These are phyloP conservation scores for Knufia petricola DNA, from an alignment of 2,329 filamentous ascomycete species.

Conservation along the genomic window DNA sequence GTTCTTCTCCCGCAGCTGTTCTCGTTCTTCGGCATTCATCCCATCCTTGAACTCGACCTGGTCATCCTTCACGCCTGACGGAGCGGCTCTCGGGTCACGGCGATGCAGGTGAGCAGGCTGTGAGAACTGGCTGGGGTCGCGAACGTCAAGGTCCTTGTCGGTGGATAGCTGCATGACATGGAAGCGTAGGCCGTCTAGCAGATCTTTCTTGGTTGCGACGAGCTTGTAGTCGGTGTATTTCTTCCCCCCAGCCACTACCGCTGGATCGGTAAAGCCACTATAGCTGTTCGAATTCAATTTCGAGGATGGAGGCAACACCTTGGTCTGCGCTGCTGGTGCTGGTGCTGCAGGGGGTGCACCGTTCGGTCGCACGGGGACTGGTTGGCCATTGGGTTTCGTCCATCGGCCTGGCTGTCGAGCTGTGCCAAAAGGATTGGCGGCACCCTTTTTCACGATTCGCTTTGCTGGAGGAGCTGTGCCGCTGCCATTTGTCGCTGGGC, in stretches of 20 bases:
- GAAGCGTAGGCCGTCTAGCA: constrained; percentile 70
- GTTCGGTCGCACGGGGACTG: constrained; percentile 15
- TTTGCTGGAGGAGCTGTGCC: constrained; percentile 12
- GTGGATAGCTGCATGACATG: constrained; percentile 77
- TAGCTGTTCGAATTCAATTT: constrained; percentile 14
- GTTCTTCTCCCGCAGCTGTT: constrained; percentile 32
- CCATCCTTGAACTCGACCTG: constrained; percentile 52
- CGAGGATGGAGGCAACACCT: constrained; percentile 9
- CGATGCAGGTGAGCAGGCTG: constrained; percentile 82
- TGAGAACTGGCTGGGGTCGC: constrained; percentile 74
- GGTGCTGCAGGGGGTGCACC: constrained; percentile 6
- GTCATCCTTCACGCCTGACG: constrained; percentile 35
- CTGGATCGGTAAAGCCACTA: constrained; percentile 23
- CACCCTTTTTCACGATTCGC: constrained; percentile 16
- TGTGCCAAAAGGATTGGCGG: constrained; percentile 18
- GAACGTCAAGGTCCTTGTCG: constrained; percentile 52
- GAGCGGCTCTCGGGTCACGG: constrained; percentile 66
- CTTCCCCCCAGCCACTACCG: constrained; percentile 14
- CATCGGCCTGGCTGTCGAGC: constrained; percentile 7
- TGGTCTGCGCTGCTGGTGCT: constrained; percentile 7
- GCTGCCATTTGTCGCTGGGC: constrained; percentile 10
- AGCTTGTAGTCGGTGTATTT: constrained; percentile 54
- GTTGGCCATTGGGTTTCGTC: constrained; percentile 15
- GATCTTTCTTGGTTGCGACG: constrained; percentile 69
- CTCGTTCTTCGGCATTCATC: constrained; percentile 39